Percentiles rank a stretch among this genome's conserved stretches.
phyloP scores from a whole-genome alignment of 1,284 basidiomycete genomes.

The Apiotrichum sp. region DNA sequence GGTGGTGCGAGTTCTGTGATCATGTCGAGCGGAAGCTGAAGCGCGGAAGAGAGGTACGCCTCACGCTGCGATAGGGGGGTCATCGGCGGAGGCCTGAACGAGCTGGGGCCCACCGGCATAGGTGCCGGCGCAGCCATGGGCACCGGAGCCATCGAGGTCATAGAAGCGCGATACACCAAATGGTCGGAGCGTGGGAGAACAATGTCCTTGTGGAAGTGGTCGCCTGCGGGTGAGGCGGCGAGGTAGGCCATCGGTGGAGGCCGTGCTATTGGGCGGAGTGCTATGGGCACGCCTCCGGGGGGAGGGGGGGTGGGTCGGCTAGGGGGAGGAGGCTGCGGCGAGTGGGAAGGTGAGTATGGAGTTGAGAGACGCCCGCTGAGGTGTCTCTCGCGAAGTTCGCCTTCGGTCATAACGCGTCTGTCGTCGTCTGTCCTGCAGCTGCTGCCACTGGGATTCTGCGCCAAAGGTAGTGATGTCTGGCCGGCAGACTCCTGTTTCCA shows the following conservation, averaged over 20 bases:
- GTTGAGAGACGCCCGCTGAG: background rate
- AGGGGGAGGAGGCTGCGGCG: background rate
- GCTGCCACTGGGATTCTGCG: too few relatives aligned
- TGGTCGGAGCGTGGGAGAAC: conserved; percentile 4
- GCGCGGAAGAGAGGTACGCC: conserved; percentile 31
- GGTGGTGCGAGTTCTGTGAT: conserved; percentile 15
- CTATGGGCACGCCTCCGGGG: background rate
- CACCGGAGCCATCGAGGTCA: too few relatives aligned
- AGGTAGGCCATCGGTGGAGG: conserved; percentile 1
- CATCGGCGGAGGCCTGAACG: background rate
- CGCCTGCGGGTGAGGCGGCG: background rate
- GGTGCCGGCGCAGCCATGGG: background rate
- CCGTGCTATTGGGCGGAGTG: background rate
- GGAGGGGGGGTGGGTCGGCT: background rate
- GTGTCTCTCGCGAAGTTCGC: background rate
- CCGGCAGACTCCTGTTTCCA: too few relatives aligned
- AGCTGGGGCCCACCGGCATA: background rate
- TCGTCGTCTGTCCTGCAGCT: too few relatives aligned
- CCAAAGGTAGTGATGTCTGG: too few relatives aligned
- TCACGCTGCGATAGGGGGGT: conserved; percentile 24
- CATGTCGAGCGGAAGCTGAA: conserved; percentile 34
- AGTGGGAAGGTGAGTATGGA: background rate
- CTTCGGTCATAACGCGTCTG: too few relatives aligned
- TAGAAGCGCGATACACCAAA: background rate
- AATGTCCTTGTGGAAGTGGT: background rate